Conservation (phyloP, 129 eudicot genomes). For the Glebionis coronaria region DNA sequence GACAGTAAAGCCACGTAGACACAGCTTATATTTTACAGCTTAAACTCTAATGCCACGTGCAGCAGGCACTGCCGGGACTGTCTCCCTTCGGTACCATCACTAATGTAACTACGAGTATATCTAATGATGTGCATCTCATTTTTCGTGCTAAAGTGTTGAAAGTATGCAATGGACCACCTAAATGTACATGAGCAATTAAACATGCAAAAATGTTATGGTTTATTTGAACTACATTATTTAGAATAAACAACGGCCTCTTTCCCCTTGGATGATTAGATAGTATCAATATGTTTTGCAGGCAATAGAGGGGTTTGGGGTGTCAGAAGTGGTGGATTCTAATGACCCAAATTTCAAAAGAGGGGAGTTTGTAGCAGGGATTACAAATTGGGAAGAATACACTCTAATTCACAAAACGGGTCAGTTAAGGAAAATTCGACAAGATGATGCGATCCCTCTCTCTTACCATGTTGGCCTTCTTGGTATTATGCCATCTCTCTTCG, state of each 20-base stretch:
- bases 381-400: slow-evolving; percentile 92
- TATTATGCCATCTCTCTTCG: slow-evolving; percentile 21
- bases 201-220: too few relatives aligned
- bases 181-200: too few relatives aligned
- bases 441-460: slow-evolving; percentile 64
- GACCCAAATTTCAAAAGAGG: slow-evolving; percentile 66
- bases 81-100: too few relatives aligned
- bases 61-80: too few relatives aligned
- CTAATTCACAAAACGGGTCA: slow-evolving; percentile 45
- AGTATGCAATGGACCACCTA: too few relatives aligned
- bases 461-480: slow-evolving; percentile 88
- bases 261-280: background rate
- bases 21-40: too few relatives aligned
- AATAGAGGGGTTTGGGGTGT: slow-evolving; percentile 81
- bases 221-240: background rate
- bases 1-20: too few relatives aligned
- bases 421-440: slow-evolving; percentile 51
- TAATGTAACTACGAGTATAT: too few relatives aligned
- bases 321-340: slow-evolving; percentile 72
- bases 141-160: too few relatives aligned
- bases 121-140: too few relatives aligned
- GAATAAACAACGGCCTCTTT: slow-evolving; percentile 9
- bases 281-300: slow-evolving; percentile 34
- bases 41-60: too few relatives aligned
- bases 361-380: slow-evolving; percentile 59